Base-by-base conservation (phyloP, 2,329 filamentous ascomycete genomes). In the Ophiostoma populinum region DNA sequence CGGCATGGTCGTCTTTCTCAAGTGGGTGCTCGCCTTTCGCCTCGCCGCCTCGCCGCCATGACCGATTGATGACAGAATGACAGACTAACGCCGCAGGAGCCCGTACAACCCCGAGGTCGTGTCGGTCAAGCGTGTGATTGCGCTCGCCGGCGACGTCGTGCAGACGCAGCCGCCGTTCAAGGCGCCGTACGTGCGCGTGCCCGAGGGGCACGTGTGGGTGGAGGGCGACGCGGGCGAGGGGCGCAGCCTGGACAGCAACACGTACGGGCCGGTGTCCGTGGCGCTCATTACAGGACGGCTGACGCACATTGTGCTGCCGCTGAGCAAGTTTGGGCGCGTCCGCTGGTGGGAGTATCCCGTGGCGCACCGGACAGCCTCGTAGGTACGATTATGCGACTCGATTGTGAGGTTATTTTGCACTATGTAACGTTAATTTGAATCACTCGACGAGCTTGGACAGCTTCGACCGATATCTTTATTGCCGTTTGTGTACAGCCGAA, bases 191-290 rank as follows among this genome's bases (percentile, higher is more conserved):
- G 59, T 80, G 30, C 65, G 67, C 42, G 70, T 98, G 16, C 87
- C 86, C 5, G 66, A 66, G 42, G 83, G 83, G 13, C 86, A 95
- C 58, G 66, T 95, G 19, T 98, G 90, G 90, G 73, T 98, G 1
- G 87, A 95, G 52, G 90, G 90, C 2, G 90, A 98, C 51, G 83
- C 79, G 10, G 68, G 69, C 47, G 68, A 70, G 46, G 65, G 68
- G 34, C 69, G 70, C 47, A 82, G 72, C 37, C 54, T 75, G 40
- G 90, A 98, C 57, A 93, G 85, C 55, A 92, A 93, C 55, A 73
- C 73, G 10, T 94, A 92, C 54, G 90, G 90, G 1, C 83, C 90
- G 4, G 73, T 92, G 32, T 78, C 80, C 17, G 71, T 70, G 43
- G 70, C 69, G 36, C 52, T 95, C 43, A 68, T 95, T 24, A 73